Evolutionary conservation across 2,329 filamentous ascomycete genomes (phyloP).

Genomic region (Alternaria gansuensis): DNA sequence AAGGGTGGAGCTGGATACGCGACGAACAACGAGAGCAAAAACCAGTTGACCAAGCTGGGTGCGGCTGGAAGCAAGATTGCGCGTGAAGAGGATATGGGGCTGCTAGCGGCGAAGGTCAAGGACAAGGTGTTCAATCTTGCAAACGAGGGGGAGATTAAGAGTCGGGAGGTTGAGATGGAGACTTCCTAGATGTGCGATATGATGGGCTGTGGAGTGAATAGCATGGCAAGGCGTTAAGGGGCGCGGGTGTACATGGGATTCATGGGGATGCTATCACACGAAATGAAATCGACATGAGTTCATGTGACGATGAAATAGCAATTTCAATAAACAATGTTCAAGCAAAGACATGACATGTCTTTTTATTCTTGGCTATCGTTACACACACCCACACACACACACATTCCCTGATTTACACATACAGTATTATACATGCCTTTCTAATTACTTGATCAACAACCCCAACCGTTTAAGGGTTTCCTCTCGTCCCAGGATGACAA

Average conservation of each 20-base stretch:
- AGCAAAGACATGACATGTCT: not conserved
- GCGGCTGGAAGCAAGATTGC: constrained; percentile 69
- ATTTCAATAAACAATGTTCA: not conserved
- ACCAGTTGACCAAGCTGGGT: constrained; percentile 67
- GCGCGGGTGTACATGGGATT: not conserved
- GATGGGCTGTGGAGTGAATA: constrained; percentile 3
- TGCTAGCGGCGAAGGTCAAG: constrained; percentile 71
- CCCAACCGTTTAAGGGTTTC: constrained; percentile 46
- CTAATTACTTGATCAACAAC: constrained; percentile 13
- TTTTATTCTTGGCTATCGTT: not conserved
- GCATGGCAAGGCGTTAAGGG: constrained; percentile 23
- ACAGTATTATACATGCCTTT: not conserved
- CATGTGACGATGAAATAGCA: not conserved
- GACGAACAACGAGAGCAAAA: constrained; percentile 25
- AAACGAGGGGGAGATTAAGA: constrained; percentile 19
- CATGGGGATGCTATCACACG: constrained; percentile 13
- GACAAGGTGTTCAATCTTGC: constrained; percentile 63
- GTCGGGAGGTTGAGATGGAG: constrained; percentile 46
- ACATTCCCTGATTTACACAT: not conserved
- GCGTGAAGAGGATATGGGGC: constrained; percentile 68
- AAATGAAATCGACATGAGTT: not conserved
- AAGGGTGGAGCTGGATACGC: constrained; percentile 30
- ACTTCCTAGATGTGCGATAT: constrained; percentile 13
- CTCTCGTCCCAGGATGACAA: constrained; percentile 45
- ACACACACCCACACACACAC: not conserved